Conservation (phyloP, 2,329 filamentous ascomycete genomes). For the Beauveria medogensis region DNA sequence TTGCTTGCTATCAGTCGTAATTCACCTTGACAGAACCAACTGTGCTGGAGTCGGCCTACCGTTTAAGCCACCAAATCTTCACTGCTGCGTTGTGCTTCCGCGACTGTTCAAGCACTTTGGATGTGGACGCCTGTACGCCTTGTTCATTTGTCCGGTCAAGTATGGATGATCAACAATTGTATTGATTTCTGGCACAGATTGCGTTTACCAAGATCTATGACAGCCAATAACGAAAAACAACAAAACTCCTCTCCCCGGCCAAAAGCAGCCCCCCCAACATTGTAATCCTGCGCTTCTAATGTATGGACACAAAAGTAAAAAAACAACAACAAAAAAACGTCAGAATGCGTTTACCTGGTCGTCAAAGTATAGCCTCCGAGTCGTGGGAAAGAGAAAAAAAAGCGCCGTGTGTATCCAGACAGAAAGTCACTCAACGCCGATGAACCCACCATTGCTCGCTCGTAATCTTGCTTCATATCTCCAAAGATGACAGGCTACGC, state of each 20-base stretch:
- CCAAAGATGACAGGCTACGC: conserved; percentile 19
- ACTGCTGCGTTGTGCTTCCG: background rate
- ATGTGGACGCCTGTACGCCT: too few species aligned
- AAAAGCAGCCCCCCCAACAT: background rate
- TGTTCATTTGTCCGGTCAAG: too few species aligned
- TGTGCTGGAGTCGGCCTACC: too few species aligned
- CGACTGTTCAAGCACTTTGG: background rate
- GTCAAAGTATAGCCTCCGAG: background rate
- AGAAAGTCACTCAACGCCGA: background rate
- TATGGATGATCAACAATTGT: background rate
- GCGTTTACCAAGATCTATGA: background rate
- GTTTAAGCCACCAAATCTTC: too few species aligned
- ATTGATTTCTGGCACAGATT: background rate
- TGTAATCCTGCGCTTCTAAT: background rate
- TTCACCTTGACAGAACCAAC: background rate
- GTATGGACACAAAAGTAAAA: background rate
- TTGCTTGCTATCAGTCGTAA: background rate
- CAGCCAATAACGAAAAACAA: background rate
- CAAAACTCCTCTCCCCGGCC: background rate
- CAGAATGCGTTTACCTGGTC: background rate
- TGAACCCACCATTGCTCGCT: background rate
- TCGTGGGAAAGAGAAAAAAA: background rate
- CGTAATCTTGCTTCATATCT: background rate
- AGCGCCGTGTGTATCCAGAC: conserved; percentile 5
- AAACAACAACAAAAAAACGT: too few species aligned